phyloP scores from a whole-genome alignment of 371 early-diverging fungal genomes.

The Parasitella parasitica region DNA sequence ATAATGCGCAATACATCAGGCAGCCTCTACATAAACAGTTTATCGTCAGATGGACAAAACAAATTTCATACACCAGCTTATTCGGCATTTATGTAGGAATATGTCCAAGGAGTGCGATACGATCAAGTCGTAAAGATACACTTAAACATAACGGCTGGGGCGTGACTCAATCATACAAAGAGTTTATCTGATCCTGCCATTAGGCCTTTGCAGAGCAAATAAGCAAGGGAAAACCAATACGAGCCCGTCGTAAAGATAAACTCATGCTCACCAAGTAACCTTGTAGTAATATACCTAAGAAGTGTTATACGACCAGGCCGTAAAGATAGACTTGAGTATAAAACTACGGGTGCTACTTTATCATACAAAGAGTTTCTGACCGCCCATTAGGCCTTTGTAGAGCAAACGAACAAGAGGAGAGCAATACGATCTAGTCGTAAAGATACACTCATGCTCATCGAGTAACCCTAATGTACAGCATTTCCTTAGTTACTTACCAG shows the following conservation, averaged over 20 bases:
- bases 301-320: too few species aligned
- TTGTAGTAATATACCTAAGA: too few species aligned
- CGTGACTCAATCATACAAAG: slow-evolving; percentile 14
- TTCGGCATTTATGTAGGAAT: slow-evolving; percentile 14
- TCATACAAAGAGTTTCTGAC: too few species aligned
- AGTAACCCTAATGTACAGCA: too few species aligned
- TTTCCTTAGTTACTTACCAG: too few species aligned
- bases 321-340: too few species aligned
- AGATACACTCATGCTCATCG: too few species aligned
- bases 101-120: slow-evolving; percentile 19
- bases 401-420: too few species aligned
- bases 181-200: slow-evolving; percentile 17
- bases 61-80: slow-evolving; percentile 19
- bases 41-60: slow-evolving; percentile 4
- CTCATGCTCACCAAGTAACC: slow-evolving; percentile 13
- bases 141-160: slow-evolving; percentile 13
- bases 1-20: slow-evolving; percentile 11
- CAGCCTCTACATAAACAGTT: slow-evolving; percentile 16
- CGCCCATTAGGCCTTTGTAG: too few species aligned
- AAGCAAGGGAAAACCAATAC: slow-evolving; percentile 8
- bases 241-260: slow-evolving; percentile 12
- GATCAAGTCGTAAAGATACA: slow-evolving; percentile 20
- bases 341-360: too few species aligned
- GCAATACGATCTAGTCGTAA: too few species aligned
- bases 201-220: slow-evolving; percentile 7